Conservation (phyloP, 345 rosid species). For the Geranium rotundifolium region DNA sequence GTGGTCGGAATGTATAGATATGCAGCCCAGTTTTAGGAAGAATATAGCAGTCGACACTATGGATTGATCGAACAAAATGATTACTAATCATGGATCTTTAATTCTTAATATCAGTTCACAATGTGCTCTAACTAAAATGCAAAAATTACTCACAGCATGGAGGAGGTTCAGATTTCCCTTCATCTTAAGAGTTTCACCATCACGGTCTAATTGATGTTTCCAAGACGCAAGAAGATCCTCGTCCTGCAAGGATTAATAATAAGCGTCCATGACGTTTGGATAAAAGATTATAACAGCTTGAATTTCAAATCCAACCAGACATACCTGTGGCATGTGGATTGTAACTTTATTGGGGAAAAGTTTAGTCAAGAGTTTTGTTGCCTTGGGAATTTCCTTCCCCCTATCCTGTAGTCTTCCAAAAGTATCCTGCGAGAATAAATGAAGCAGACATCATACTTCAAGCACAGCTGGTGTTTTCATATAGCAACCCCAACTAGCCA, state of each 20-base stretch:
- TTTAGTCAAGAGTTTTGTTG: constrained; percentile 74
- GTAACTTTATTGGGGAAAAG: constrained; percentile 93
- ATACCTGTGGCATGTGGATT: constrained; percentile 91
- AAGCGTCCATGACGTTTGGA: constrained; percentile 11
- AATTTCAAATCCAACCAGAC: too few relatives aligned
- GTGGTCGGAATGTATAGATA: too few relatives aligned
- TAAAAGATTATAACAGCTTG: constrained; percentile 7
- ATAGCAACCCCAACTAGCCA: not conserved
- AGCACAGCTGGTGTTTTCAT: too few relatives aligned
- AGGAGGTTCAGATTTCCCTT: constrained; percentile 62
- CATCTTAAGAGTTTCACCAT: constrained; percentile 71
- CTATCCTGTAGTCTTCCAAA: constrained; percentile 80
- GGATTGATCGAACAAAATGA: too few relatives aligned
- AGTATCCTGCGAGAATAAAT: constrained; percentile 46
- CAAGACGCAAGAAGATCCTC: constrained; percentile 81
- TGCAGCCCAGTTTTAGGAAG: too few relatives aligned
- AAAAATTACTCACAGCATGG: constrained; percentile 44
- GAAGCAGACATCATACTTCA: too few relatives aligned
- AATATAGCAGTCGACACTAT: too few relatives aligned
- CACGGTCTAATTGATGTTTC: constrained; percentile 93
- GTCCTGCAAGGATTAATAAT: constrained; percentile 40
- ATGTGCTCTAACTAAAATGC: too few relatives aligned
- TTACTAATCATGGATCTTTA: too few relatives aligned
- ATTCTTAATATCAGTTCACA: too few relatives aligned
- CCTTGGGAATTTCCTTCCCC: constrained; percentile 78